Evolutionary conservation across 768 basidiomycete genomes (phyloP).

Genomic region (Rhizopogon vesiculosus): DNA sequence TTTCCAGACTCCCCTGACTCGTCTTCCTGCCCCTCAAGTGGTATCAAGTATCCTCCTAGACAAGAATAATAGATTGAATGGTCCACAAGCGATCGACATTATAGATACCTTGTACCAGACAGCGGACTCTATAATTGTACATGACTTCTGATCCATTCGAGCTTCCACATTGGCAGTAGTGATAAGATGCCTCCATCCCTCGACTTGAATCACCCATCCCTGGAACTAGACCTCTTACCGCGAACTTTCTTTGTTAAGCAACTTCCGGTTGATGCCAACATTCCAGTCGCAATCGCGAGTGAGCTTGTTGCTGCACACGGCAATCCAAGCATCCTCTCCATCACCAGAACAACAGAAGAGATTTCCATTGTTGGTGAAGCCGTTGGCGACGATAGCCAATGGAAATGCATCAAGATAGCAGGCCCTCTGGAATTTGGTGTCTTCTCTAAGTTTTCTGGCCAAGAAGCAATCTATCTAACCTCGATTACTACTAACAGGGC

Average conservation of each 20-base stretch:
- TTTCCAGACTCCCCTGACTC: constrained; percentile 42
- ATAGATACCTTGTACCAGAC: neutral
- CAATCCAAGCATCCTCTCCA: constrained; percentile 40
- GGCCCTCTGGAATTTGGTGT: constrained; percentile 66
- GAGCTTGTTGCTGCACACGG: constrained; percentile 25
- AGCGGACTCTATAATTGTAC: neutral
- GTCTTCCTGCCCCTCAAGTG: constrained; percentile 50
- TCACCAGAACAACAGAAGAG: constrained; percentile 59
- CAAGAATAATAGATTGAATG: constrained; percentile 10
- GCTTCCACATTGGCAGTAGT: neutral
- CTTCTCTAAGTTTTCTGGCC: constrained; percentile 1
- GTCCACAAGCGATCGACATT: neutral
- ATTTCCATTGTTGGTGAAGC: constrained; percentile 53
- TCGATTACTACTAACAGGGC: constrained; percentile 25
- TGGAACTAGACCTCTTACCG: constrained; percentile 43
- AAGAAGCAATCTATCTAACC: neutral
- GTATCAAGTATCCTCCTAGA: constrained; percentile 61
- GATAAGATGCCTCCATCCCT: constrained; percentile 38
- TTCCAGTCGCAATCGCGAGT: constrained; percentile 23
- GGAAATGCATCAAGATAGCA: constrained; percentile 58
- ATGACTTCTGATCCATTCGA: neutral
- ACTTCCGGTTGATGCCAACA: constrained; percentile 24
- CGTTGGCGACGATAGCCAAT: constrained; percentile 35
- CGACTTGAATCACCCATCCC: constrained; percentile 30
- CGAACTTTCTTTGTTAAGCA: constrained; percentile 44